phyloP scores from a whole-genome alignment of 371 early-diverging fungal species.

The Choanephora cucurbitarum region DNA sequence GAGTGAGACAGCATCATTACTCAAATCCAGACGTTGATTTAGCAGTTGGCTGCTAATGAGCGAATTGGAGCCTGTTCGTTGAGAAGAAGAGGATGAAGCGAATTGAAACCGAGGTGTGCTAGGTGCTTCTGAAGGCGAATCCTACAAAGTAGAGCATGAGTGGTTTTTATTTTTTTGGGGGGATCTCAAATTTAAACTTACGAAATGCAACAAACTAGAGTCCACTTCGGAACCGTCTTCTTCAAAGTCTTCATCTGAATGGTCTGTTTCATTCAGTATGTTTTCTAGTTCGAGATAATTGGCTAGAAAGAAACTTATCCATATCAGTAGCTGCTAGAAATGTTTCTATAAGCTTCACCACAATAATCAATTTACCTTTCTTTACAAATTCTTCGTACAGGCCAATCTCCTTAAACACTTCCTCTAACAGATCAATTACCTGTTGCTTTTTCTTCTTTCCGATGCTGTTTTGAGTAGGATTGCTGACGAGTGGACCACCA shows the following conservation, averaged over 20 bases:
- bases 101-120: conserved; percentile 24
- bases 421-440: conserved; percentile 59
- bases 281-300: conserved; percentile 53
- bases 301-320: conserved; percentile 27
- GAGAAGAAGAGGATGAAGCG: conserved; percentile 18
- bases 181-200: conserved; percentile 11
- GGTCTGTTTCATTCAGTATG: conserved; percentile 54
- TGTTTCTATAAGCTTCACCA: not conserved
- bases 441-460: conserved; percentile 49
- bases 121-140: conserved; percentile 45
- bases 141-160: conserved; percentile 20
- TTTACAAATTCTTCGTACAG: conserved; percentile 79
- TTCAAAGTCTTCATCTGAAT: conserved; percentile 41
- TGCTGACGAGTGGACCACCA: conserved; percentile 51
- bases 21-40: conserved; percentile 16
- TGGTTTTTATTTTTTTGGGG: not conserved
- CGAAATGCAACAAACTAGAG: conserved; percentile 41
- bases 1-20: conserved; percentile 19
- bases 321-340: too few relatives aligned
- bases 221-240: conserved; percentile 31
- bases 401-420: conserved; percentile 65
- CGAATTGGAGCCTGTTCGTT: conserved; percentile 12
- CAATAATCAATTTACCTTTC: conserved; percentile 51
- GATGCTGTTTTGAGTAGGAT: conserved; percentile 29
- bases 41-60: conserved; percentile 7